phyloP scores from a whole-genome alignment of 306 rosid genomes.

The Carpinus fangiana region DNA sequence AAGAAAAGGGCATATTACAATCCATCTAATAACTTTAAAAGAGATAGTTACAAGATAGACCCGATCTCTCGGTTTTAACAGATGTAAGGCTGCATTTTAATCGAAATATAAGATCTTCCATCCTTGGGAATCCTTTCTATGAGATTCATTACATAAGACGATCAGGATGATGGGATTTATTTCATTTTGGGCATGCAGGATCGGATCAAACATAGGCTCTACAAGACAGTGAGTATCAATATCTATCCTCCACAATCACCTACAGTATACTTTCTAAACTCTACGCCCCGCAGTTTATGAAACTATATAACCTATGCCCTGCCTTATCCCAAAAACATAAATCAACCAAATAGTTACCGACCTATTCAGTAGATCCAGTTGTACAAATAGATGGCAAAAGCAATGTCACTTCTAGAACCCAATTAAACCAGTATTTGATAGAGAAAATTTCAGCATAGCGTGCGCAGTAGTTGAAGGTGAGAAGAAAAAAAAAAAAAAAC shows the following conservation, averaged over 20 bases:
- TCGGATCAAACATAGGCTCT: neutral
- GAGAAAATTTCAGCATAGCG: neutral
- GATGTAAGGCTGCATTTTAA: neutral
- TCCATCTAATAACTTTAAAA: neutral
- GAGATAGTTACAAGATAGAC: neutral
- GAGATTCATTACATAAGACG: neutral
- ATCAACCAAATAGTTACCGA: neutral
- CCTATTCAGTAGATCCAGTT: constrained; percentile 13
- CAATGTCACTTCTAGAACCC: neutral
- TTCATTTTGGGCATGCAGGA: neutral
- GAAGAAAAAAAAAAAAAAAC: neutral
- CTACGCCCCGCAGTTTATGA: neutral
- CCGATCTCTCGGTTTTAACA: neutral
- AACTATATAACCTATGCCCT: neutral
- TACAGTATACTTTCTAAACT: neutral
- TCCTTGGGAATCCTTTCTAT: neutral
- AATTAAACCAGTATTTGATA: neutral
- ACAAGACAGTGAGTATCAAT: neutral
- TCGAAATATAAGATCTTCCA: neutral
- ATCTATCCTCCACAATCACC: neutral
- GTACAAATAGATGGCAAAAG: neutral
- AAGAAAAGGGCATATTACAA: neutral
- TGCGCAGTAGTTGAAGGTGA: neutral
- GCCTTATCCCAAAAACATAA: neutral
- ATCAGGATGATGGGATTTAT: neutral